Conservation (phyloP, 129 eudicot genomes). For the Flaveria sonorensis region DNA sequence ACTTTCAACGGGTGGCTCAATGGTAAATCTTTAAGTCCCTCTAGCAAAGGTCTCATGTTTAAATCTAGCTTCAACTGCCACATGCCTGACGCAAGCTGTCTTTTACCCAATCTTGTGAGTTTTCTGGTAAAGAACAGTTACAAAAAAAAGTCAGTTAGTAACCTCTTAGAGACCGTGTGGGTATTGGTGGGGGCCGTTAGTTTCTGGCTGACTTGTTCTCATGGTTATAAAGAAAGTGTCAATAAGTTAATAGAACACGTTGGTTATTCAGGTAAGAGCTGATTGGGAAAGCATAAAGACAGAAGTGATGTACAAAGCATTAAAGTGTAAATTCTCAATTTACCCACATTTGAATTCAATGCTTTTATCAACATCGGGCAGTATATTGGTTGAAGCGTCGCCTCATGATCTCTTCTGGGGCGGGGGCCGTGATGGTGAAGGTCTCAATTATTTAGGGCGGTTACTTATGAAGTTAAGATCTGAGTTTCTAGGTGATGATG, state of each 20-base stretch:
- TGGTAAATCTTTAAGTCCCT: too few relatives aligned
- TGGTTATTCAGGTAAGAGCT: constrained; percentile 14
- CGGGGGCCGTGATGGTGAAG: constrained; percentile 99
- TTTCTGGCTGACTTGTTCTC: not conserved
- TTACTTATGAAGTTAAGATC: constrained; percentile 91
- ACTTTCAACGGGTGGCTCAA: too few relatives aligned
- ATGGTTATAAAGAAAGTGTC: not conserved
- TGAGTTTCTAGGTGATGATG: constrained; percentile 67
- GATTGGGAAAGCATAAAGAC: constrained; percentile 14
- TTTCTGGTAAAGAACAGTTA: too few relatives aligned
- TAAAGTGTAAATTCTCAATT: constrained; percentile 75
- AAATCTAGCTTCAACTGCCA: not conserved
- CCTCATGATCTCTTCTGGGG: constrained; percentile 99
- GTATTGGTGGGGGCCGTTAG: not conserved
- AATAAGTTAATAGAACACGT: not conserved
- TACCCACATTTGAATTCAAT: constrained; percentile 78
- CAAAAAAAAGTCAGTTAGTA: not conserved
- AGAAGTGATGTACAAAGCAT: constrained; percentile 66
- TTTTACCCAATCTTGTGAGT: too few relatives aligned
- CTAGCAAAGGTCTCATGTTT: too few relatives aligned
- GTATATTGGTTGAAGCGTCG: constrained; percentile 93
- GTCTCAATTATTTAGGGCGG: constrained; percentile 89
- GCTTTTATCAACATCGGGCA: constrained; percentile 78
- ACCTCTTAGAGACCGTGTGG: not conserved
- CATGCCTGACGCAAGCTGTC: not conserved